Evolutionary conservation across 176 grass and related monocot species (phyloP), one percentile per base, ranked within the genome.

Genomic region (Aegilops sharonensis): DNA sequence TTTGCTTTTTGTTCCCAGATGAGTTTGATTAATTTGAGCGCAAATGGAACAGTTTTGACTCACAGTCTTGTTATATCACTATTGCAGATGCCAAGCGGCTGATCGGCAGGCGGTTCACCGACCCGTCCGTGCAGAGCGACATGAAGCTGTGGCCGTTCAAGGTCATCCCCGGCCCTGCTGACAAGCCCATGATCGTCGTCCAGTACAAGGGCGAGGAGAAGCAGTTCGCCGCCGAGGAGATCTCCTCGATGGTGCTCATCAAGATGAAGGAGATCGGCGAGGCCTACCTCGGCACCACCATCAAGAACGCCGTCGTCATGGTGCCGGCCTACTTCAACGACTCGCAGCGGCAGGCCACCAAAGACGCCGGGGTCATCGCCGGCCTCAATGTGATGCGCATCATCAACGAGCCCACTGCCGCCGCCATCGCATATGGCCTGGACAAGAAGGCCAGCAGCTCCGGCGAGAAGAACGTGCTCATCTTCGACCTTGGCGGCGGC

Each of bases 111-210:
- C 84, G 95, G 3, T 95, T 89, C 73, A 81, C 87, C 2, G 93
- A 95, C 54, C 83, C 91, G 1, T 94, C 95, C 1, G 91, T 98
- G 27, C 93, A 95, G 85, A 84, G 89, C 45, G 95, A 98, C 68
- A 98, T 91, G 66, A 98, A 95, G 85, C 89, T 92, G n/a, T 95
- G 95, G 93, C 95, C 95, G 0, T 98, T 98, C 89, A 98, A 93
- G 91, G 91, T 98, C 57, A 88, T 98, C 3, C 43, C 93, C 0
- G 95, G 93, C 1, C 91, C 95, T 1, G 93, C 68, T 6, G 95
- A 98, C 73, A 98, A 98, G 78, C 95, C 93, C 1, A 98, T 94
- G 93, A 95, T 98, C 9, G 89, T 92, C 2, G 95, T 98, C n/a
- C 73, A 94, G 31, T 92, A 95, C 90, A 98, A 95, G 80, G 93